phyloP scores from a whole-genome alignment of 495 filamentous ascomycete species.

The Xylaria bambusicola region DNA sequence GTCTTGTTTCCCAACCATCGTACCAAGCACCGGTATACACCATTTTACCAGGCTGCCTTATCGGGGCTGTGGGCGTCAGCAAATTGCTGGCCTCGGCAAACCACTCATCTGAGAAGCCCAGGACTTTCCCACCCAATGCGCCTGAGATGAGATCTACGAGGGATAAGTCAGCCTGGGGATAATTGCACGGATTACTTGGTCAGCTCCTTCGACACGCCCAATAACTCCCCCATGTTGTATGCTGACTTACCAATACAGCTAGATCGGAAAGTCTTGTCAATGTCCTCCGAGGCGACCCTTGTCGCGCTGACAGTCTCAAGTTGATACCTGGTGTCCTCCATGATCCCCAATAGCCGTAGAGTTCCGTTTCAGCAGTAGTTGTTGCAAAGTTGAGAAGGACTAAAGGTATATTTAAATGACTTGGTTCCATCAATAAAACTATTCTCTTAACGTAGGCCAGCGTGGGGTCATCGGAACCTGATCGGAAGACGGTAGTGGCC shows the following conservation, averaged over 20 bases:
- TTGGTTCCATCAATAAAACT: no score
- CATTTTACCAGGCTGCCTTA: slow-evolving; percentile 79
- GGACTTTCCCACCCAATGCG: slow-evolving; percentile 69
- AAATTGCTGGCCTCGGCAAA: slow-evolving; percentile 84
- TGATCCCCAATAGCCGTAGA: slow-evolving; percentile 2
- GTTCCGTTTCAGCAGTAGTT: background rate
- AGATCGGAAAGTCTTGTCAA: slow-evolving; percentile 71
- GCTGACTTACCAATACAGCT: slow-evolving; percentile 63
- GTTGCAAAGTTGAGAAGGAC: no score
- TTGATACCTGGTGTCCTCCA: slow-evolving; percentile 45
- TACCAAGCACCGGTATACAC: slow-evolving; percentile 89
- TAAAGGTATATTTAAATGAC: no score
- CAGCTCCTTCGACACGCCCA: background rate
- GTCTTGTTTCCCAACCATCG: slow-evolving; percentile 91
- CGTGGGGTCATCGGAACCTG: slow-evolving; percentile 1
- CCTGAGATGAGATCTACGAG: slow-evolving; percentile 72
- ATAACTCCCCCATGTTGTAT: background rate
- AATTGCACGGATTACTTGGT: background rate
- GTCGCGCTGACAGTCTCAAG: slow-evolving; percentile 50
- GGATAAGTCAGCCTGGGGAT: slow-evolving; percentile 18
- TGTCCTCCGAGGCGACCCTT: slow-evolving; percentile 56
- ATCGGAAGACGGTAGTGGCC: slow-evolving; percentile 14
- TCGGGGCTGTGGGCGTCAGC: slow-evolving; percentile 70
- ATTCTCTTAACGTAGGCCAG: background rate
- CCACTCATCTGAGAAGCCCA: slow-evolving; percentile 83